phyloP scores from a whole-genome alignment of 2,329 filamentous ascomycete species.

The Botrytis pseudocinerea region DNA sequence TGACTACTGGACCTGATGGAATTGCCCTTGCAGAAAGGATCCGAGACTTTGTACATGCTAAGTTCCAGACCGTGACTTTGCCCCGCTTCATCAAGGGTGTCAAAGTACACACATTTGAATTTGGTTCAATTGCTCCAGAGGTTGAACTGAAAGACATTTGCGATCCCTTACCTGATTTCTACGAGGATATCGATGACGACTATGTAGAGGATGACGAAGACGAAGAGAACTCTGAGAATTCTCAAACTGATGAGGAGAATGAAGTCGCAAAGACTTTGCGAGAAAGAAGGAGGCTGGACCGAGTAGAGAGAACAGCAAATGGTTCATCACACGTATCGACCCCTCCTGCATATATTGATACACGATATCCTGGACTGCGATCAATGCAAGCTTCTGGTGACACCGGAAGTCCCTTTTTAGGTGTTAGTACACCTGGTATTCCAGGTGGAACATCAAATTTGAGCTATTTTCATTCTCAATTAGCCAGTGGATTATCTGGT shows the following conservation, averaged over 20 bases:
- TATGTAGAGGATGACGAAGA: constrained; percentile 54
- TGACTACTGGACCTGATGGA: constrained; percentile 88
- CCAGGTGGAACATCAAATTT: constrained; percentile 74
- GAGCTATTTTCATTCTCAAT: constrained; percentile 79
- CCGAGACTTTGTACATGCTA: constrained; percentile 90
- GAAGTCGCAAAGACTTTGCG: constrained; percentile 35
- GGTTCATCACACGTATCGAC: constrained; percentile 27
- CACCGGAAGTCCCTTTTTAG: constrained; percentile 58
- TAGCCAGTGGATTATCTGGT: constrained; percentile 70
- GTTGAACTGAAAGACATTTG: constrained; percentile 96
- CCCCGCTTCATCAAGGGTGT: constrained; percentile 97
- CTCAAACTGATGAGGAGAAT: constrained; percentile 25
- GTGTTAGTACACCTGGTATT: constrained; percentile 61
- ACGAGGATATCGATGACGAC: constrained; percentile 75
- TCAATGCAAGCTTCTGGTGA: constrained; percentile 43
- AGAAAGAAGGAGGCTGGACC: constrained; percentile 42
- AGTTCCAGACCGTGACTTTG: constrained; percentile 87
- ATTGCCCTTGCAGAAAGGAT: constrained; percentile 81
- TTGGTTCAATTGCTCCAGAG: constrained; percentile 78
- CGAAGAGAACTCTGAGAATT: constrained; percentile 39
- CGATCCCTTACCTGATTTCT: constrained; percentile 93
- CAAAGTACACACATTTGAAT: constrained; percentile 90
- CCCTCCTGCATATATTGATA: constrained; percentile 46
- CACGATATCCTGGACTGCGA: constrained; percentile 41
- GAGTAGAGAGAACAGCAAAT: constrained; percentile 41